Conservation (phyloP, 2,329 filamentous ascomycete genomes). For the Scedosporium boydii region DNA sequence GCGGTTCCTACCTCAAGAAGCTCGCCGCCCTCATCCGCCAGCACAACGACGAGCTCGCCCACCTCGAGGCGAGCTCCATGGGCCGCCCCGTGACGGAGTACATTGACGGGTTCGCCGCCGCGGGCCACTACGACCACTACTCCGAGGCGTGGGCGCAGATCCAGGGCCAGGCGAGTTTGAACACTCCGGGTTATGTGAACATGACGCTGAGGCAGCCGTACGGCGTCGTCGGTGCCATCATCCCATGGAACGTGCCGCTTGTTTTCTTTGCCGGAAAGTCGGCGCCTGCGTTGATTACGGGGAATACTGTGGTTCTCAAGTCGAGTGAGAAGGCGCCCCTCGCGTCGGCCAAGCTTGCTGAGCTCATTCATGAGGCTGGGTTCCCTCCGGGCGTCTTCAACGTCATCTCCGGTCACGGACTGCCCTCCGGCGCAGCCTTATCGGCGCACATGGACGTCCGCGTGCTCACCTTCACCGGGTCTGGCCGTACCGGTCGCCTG, state of each 20-base stretch:
- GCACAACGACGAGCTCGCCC: slow-evolving; percentile 30
- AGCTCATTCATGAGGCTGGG: slow-evolving; percentile 59
- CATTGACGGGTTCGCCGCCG: slow-evolving; percentile 25
- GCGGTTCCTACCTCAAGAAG: slow-evolving; percentile 32
- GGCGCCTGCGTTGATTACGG: slow-evolving; percentile 36
- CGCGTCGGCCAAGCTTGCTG: slow-evolving; percentile 24
- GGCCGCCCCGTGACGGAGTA: slow-evolving; percentile 29
- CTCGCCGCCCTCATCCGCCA: slow-evolving; percentile 33
- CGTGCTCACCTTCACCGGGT: slow-evolving; percentile 71
- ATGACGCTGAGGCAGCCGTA: slow-evolving; percentile 38
- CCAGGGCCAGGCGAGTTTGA: slow-evolving; percentile 34
- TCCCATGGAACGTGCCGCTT: slow-evolving; percentile 47
- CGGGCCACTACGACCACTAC: slow-evolving; percentile 28
- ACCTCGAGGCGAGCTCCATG: slow-evolving; percentile 35
- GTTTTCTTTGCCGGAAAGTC: slow-evolving; percentile 36
- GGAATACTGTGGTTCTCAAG: slow-evolving; percentile 43
- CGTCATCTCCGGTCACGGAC: slow-evolving; percentile 60
- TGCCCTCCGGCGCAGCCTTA: slow-evolving; percentile 56
- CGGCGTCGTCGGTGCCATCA: slow-evolving; percentile 46
- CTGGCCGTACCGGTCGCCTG: slow-evolving; percentile 56
- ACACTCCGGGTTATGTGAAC: slow-evolving; percentile 36
- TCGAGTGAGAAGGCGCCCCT: slow-evolving; percentile 45
- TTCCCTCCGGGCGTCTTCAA: slow-evolving; percentile 71
- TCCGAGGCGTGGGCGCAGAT: slow-evolving; percentile 31
- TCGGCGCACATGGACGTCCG: slow-evolving; percentile 59